These are phyloP conservation scores for Kurtzmaniella cleridarum DNA, from an alignment of 805 yeast genomes.

Conservation along the genomic window DNA sequence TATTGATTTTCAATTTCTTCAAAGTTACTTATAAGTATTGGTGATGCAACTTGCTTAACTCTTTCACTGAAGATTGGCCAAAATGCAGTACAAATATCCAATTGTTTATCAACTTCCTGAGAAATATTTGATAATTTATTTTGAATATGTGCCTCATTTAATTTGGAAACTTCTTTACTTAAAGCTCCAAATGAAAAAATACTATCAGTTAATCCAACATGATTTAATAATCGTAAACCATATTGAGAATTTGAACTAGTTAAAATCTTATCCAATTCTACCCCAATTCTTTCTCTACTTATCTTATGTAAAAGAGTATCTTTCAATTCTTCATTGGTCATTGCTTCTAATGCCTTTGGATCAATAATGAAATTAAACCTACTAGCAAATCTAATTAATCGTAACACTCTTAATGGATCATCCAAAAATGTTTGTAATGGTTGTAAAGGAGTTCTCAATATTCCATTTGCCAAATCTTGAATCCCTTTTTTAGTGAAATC, in stretches of 20 bases:
- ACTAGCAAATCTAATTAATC: constrained; percentile 82
- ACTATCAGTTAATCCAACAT: constrained; percentile 49
- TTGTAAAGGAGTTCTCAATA: constrained; percentile 81
- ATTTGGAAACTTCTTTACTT: constrained; percentile 10
- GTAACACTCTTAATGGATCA: constrained; percentile 86
- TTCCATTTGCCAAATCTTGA: constrained; percentile 60
- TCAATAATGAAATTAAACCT: constrained; percentile 69
- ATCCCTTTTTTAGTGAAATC: constrained; percentile 80
- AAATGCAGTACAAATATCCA: constrained; percentile 18
- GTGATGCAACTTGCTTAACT: neutral
- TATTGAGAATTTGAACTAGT: constrained; percentile 53
- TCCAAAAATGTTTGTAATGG: constrained; percentile 85
- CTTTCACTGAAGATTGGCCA: constrained; percentile 11
- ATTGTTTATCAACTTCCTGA: constrained; percentile 10
- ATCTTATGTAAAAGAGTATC: constrained; percentile 63
- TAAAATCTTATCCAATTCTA: constrained; percentile 76
- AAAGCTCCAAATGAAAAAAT: constrained; percentile 44
- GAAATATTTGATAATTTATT: constrained; percentile 11
- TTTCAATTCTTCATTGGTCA: constrained; percentile 56
- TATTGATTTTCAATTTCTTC: constrained; percentile 5
- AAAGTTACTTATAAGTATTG: neutral
- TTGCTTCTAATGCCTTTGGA: constrained; percentile 51
- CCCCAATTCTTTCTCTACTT: constrained; percentile 85
- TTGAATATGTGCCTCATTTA: constrained; percentile 12
- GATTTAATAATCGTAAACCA: constrained; percentile 57